Evolutionary conservation across 768 basidiomycete species (phyloP).

Genomic region (Leccinum uliginosum): DNA sequence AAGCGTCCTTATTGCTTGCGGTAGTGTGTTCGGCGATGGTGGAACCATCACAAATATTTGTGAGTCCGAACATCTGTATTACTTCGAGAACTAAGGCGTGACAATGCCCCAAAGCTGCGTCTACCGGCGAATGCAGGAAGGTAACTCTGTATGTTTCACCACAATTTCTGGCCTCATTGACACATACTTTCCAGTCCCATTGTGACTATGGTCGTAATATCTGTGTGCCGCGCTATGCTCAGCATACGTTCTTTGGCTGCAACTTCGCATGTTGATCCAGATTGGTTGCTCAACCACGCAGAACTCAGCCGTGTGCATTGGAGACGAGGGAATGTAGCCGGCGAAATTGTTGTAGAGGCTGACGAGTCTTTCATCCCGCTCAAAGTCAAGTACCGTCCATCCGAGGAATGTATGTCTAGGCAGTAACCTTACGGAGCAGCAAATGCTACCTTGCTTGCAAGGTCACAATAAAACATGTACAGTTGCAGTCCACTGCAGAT

Average conservation of each 20-base stretch:
- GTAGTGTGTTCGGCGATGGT: conserved; percentile 7
- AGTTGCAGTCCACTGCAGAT: too few species aligned
- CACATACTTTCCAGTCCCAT: not conserved
- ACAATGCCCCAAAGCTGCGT: not conserved
- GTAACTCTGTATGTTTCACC: not conserved
- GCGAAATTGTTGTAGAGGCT: conserved; percentile 7
- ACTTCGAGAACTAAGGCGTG: not conserved
- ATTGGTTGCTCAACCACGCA: conserved; percentile 41
- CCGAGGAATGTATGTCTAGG: not conserved
- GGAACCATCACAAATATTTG: conserved; percentile 4
- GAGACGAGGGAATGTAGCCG: conserved; percentile 4
- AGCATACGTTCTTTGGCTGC: conserved; percentile 41
- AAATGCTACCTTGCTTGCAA: not conserved
- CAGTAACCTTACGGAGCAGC: not conserved
- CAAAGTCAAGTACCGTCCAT: not conserved
- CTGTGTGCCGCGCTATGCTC: conserved; percentile 36
- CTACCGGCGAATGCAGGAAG: conserved; percentile 1
- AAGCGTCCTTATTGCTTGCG: conserved; percentile 3
- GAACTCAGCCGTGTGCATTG: conserved; percentile 38
- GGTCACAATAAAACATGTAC: too few species aligned
- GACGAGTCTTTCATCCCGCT: not conserved
- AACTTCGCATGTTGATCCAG: conserved; percentile 36
- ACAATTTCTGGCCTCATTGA: not conserved
- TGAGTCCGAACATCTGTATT: not conserved
- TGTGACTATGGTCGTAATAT: conserved; percentile 14